phyloP scores from a whole-genome alignment of 2,329 filamentous ascomycete genomes.

The Botrytis sinoallii region DNA sequence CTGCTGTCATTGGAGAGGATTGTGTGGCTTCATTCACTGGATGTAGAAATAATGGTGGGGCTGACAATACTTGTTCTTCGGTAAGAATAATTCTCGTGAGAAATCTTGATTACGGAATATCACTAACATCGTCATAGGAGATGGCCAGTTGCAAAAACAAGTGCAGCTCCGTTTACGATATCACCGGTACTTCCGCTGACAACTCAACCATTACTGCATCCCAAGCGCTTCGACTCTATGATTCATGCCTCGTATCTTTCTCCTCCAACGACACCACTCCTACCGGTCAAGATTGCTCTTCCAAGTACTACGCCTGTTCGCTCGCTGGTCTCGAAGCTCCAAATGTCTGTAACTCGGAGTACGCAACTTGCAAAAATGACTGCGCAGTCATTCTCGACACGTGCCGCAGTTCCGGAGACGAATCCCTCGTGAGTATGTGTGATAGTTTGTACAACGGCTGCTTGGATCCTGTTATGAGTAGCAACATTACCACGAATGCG shows the following conservation, averaged over 20 bases:
- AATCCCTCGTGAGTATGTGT: background rate
- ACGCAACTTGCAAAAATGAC: constrained; percentile 3
- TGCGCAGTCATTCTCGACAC: constrained; percentile 1
- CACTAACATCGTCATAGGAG: background rate
- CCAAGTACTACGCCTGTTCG: constrained; percentile 2
- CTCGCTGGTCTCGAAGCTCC: background rate
- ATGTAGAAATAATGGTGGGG: background rate
- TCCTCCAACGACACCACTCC: constrained; percentile 14
- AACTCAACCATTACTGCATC: constrained; percentile 19
- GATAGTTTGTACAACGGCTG: constrained; percentile 14
- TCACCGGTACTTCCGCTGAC: constrained; percentile 12
- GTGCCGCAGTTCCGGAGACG: background rate
- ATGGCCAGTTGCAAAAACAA: constrained; percentile 22
- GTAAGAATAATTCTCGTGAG: background rate
- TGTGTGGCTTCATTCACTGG: constrained; percentile 1
- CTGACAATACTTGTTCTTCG: constrained; percentile 7
- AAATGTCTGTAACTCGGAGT: background rate
- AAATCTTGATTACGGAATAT: background rate
- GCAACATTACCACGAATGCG: background rate
- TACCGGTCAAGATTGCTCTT: constrained; percentile 12
- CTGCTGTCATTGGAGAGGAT: constrained; percentile 11
- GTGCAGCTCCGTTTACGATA: constrained; percentile 22
- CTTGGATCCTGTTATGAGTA: constrained; percentile 7
- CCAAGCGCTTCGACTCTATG: constrained; percentile 21
- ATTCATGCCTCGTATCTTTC: constrained; percentile 23